phyloP scores from a whole-genome alignment of 2,329 filamentous ascomycete genomes.

The Neoascochyta sp. region DNA sequence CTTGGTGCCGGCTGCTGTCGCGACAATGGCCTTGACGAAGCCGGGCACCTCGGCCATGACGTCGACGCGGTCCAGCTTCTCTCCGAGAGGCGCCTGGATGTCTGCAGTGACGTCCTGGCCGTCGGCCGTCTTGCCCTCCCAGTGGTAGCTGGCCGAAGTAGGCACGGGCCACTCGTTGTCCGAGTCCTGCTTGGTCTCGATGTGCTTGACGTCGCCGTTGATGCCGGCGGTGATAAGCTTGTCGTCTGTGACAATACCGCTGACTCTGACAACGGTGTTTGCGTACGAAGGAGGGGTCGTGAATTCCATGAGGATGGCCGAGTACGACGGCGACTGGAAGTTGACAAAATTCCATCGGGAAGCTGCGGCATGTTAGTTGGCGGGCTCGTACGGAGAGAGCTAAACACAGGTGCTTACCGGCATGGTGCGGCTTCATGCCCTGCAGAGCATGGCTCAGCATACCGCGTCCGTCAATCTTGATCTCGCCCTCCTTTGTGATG shows the following conservation, averaged over 20 bases:
- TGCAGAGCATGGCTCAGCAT: constrained; percentile 83
- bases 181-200: constrained; percentile 64
- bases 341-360: constrained; percentile 89
- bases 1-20: constrained; percentile 82
- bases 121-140: constrained; percentile 74
- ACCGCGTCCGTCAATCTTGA: constrained; percentile 77
- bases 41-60: constrained; percentile 95
- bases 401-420: constrained; percentile 51
- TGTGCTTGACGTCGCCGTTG: constrained; percentile 64
- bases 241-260: constrained; percentile 75
- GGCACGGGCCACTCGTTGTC: constrained; percentile 90
- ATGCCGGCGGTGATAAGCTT: constrained; percentile 73
- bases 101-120: constrained; percentile 67
- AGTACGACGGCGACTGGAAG: constrained; percentile 84
- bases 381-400: neutral
- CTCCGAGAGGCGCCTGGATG: constrained; percentile 65
- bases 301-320: constrained; percentile 92
- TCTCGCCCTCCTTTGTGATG: constrained; percentile 72
- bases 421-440: constrained; percentile 98
- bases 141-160: constrained; percentile 67
- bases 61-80: constrained; percentile 77
- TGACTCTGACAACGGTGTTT: constrained; percentile 75
- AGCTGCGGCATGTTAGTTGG: constrained; percentile 45
- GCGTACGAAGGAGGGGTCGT: constrained; percentile 92
- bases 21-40: constrained; percentile 92